phyloP scores from a whole-genome alignment of 2,329 filamentous ascomycete genomes.

The Pseudogymnoascus sp. region DNA sequence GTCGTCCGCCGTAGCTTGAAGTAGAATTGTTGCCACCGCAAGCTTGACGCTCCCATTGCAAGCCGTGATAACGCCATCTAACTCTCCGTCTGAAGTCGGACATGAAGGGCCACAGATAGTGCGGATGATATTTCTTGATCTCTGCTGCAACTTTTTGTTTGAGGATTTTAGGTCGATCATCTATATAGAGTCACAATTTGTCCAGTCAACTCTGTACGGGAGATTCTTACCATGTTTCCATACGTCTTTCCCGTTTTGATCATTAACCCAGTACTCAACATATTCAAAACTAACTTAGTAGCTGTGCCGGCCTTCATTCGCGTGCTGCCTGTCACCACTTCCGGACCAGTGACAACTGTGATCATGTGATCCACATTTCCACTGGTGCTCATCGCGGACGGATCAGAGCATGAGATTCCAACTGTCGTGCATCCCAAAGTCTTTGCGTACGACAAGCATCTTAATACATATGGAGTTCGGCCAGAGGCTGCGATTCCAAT shows the following conservation, averaged over 20 bases:
- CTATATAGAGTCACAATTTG: conserved; percentile 12
- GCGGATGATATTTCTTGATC: conserved; percentile 30
- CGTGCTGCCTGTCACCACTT: conserved; percentile 39
- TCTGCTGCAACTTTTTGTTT: conserved; percentile 32
- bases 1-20: conserved; percentile 16
- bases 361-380: conserved; percentile 30
- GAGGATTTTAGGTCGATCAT: conserved; percentile 33
- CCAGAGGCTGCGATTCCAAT: conserved; percentile 37
- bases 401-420: conserved; percentile 33
- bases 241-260: conserved; percentile 35
- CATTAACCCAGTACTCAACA: conserved; percentile 37
- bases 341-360: conserved; percentile 33
- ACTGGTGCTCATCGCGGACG: conserved; percentile 21
- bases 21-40: neutral
- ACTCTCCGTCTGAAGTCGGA: conserved; percentile 19
- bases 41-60: conserved; percentile 30
- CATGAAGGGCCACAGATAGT: conserved; percentile 20
- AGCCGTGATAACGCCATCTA: conserved; percentile 22
- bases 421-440: conserved; percentile 31
- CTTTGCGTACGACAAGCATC: conserved; percentile 31
- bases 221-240: conserved; percentile 31
- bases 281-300: conserved; percentile 38
- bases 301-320: conserved; percentile 38
- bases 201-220: no score
- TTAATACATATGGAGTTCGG: conserved; percentile 36